Evolutionary conservation across 768 basidiomycete genomes (phyloP), one percentile per base, ranked within the genome.

Genomic region (Gloeophyllum trabeum): DNA sequence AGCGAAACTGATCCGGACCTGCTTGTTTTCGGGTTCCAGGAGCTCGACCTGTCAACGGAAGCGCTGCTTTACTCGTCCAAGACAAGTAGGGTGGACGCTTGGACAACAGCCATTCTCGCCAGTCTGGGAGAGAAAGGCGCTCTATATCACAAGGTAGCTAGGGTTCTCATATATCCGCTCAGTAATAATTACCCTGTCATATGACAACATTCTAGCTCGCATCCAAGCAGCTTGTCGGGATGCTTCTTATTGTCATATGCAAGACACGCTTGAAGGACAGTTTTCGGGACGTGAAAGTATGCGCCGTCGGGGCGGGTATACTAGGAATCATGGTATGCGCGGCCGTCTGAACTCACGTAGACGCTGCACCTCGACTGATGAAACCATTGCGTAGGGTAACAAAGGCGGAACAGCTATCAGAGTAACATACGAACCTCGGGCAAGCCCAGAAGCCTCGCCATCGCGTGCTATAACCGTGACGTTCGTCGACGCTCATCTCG

Each of bases 211-310:
- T n/a, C n/a, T 5, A 89, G 85, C 64, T 90, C 24, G 64, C 62
- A 12, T 85, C 82, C 3, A 82, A 72, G 50, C 88, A 88, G 54
- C 79, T 91, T 16, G 86, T 90, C 26, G 88, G 88, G 25, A 84
- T 88, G 69, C 63, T 90, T n/a, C 59, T 90, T 16, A 53, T 90
- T 7, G 58, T 84, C 22, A 61, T 90, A 32, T 77, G 74, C 5
- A 81, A 75, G 57, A 80, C 70, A 43, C 47, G 55, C 0, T 48
- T 83, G 32, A 59, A 57, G 4, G 24, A 52, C 3, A 71, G 69
- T 47, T 81, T 90, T 46, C 60, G 64, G 21, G 68, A 77, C 30
- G 58, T 84, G 24, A 64, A 58, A 43, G 69, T 67, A 4, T 58
- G 67, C 16, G 61, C 69, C 0, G 75, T 73, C n/a, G 85, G 80